Conservation (phyloP, 192 early-diverging fungal genomes). For the Linnemannia zychae region DNA sequence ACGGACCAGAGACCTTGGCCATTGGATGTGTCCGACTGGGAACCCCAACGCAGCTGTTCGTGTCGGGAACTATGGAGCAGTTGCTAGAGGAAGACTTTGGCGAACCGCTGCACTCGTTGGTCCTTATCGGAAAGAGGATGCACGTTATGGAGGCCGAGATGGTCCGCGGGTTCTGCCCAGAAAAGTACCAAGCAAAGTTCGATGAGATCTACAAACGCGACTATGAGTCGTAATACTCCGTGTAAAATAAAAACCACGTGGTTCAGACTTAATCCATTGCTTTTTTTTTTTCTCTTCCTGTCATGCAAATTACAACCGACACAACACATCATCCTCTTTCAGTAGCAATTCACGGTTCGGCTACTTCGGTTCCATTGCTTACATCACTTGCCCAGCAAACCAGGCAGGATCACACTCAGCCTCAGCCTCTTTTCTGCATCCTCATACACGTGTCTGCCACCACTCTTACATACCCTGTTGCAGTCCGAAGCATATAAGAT, state of each 20-base stretch:
- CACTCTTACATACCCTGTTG: too few species aligned
- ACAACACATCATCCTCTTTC: too few species aligned
- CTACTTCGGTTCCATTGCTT: too few species aligned
- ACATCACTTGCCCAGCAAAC: too few species aligned
- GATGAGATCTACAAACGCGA: conserved; percentile 76
- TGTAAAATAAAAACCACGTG: not conserved
- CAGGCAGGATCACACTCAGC: too few species aligned
- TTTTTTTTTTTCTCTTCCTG: not conserved
- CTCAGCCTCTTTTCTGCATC: too few species aligned
- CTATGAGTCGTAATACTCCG: conserved; percentile 59
- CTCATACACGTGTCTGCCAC: too few species aligned
- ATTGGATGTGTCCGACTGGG: conserved; percentile 95
- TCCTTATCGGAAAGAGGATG: conserved; percentile 89
- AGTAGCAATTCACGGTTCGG: too few species aligned
- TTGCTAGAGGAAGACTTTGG: conserved; percentile 92
- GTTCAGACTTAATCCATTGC: not conserved
- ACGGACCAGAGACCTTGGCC: conserved; percentile 82
- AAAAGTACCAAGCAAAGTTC: conserved; percentile 71
- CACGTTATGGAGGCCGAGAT: conserved; percentile 95
- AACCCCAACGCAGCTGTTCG: conserved; percentile 78
- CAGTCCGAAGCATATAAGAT: too few species aligned
- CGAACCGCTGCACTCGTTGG: conserved; percentile 92
- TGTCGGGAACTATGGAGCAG: conserved; percentile 91
- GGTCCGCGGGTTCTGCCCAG: conserved; percentile 78
- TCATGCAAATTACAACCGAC: too few species aligned